Conservation (phyloP, 495 filamentous ascomycete species). For the Neurospora tetrasperma region DNA sequence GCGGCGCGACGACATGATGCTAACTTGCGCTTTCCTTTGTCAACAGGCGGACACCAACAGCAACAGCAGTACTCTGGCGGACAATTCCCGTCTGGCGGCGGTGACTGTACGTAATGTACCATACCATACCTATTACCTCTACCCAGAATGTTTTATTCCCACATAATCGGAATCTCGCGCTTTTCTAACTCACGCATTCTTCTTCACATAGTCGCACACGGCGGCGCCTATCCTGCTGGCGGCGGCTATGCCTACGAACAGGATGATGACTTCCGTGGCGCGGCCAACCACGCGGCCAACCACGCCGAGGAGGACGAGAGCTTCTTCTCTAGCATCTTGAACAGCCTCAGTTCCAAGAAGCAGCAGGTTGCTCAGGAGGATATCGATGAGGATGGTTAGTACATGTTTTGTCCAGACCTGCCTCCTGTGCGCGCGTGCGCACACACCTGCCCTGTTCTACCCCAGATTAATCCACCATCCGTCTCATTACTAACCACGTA, state of each 20-base stretch:
- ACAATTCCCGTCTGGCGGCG: neutral
- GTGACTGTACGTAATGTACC: constrained; percentile 2
- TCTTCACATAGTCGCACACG: constrained; percentile 22
- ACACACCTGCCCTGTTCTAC: too few species aligned
- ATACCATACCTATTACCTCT: neutral
- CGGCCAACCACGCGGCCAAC: constrained; percentile 40
- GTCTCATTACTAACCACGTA: neutral
- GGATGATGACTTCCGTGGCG: constrained; percentile 39
- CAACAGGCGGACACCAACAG: neutral
- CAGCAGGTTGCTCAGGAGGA: constrained; percentile 38
- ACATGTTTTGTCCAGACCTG: neutral
- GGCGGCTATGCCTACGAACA: constrained; percentile 26
- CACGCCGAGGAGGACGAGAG: constrained; percentile 41
- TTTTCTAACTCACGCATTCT: neutral
- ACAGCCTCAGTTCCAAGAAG: constrained; percentile 39
- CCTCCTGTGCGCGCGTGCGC: too few species aligned
- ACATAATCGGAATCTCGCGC: neutral
- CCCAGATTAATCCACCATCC: neutral
- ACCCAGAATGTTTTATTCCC: neutral
- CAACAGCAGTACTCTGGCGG: neutral
- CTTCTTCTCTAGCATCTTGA: constrained; percentile 43
- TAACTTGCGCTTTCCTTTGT: neutral
- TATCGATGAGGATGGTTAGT: constrained; percentile 47
- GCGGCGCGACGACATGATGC: neutral
- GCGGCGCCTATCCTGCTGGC: constrained; percentile 28